Conservation (phyloP, 2,329 filamentous ascomycete genomes). For the Ascosphaera aggregata region DNA sequence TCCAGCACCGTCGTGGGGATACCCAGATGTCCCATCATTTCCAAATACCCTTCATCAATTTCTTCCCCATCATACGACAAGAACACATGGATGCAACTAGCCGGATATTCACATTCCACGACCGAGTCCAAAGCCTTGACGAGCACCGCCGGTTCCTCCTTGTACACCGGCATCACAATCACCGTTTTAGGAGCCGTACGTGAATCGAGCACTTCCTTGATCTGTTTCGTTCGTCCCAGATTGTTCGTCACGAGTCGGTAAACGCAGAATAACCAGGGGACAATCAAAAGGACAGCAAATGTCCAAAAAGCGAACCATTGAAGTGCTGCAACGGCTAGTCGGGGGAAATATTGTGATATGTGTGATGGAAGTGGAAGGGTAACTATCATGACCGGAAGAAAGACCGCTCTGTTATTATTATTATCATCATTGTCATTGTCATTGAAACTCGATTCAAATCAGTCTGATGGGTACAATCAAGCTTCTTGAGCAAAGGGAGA, state of each 20-base stretch:
- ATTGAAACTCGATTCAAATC: too few relatives aligned
- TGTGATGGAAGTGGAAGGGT: conserved; percentile 61
- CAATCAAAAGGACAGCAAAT: conserved; percentile 60
- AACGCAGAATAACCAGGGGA: conserved; percentile 84
- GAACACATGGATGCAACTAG: conserved; percentile 82
- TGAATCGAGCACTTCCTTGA: conserved; percentile 69
- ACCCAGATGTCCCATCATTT: conserved; percentile 63
- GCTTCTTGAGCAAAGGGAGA: too few relatives aligned
- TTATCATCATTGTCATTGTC: too few relatives aligned
- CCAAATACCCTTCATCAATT: conserved; percentile 72
- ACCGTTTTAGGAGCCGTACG: conserved; percentile 77
- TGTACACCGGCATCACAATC: conserved; percentile 92
- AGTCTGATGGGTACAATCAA: too few relatives aligned
- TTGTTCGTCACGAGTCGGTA: conserved; percentile 78
- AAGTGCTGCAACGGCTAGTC: conserved; percentile 41
- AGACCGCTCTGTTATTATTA: conserved; percentile 48
- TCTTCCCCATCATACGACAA: conserved; percentile 83
- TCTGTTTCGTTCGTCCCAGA: conserved; percentile 55
- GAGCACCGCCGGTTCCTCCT: conserved; percentile 65
- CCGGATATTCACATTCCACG: conserved; percentile 80
- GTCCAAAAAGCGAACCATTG: conserved; percentile 96
- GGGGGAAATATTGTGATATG: conserved; percentile 50
- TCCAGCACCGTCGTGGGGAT: conserved; percentile 43
- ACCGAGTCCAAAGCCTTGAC: conserved; percentile 76
- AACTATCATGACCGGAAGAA: conserved; percentile 83